Evolutionary conservation across 495 filamentous ascomycete genomes (phyloP).

Genomic region (Aspergillus coremiiformis): DNA sequence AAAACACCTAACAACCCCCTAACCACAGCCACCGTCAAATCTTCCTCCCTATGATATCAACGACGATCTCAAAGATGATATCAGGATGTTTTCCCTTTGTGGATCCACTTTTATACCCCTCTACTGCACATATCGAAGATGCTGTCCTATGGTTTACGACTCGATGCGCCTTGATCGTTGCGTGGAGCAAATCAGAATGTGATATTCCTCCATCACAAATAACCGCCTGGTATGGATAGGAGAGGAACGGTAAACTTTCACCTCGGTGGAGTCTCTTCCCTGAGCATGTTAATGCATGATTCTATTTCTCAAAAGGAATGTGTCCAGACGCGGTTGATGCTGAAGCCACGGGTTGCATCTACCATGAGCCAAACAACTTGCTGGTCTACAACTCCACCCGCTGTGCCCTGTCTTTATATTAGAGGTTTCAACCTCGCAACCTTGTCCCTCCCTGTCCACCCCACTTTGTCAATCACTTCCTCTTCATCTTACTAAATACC

Average conservation of each 20-base stretch:
- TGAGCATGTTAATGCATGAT: not conserved
- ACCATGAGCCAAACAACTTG: not conserved
- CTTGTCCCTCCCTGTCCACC: not conserved
- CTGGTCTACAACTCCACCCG: not conserved
- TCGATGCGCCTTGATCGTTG: constrained; percentile 4
- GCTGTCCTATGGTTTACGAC: not conserved
- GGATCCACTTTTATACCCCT: constrained; percentile 3
- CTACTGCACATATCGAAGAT: constrained; percentile 7
- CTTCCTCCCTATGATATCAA: not conserved
- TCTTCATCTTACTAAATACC: not conserved
- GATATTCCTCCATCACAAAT: not conserved
- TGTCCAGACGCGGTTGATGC: constrained; percentile 12
- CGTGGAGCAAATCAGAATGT: constrained; percentile 5
- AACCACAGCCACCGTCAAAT: not conserved
- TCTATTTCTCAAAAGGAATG: not conserved
- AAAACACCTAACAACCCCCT: not conserved
- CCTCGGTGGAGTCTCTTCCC: constrained; percentile 9
- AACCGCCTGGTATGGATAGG: not conserved
- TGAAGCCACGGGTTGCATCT: constrained; percentile 14
- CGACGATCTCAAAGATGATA: not conserved
- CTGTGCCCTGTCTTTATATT: constrained; percentile 4
- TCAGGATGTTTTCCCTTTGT: not conserved
- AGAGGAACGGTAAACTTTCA: constrained; percentile 7
- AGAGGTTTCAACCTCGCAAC: constrained; percentile 4
- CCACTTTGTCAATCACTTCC: not conserved